Evolutionary conservation across 345 rosid genomes (phyloP).

Genomic region (Lepidium aucheri): DNA sequence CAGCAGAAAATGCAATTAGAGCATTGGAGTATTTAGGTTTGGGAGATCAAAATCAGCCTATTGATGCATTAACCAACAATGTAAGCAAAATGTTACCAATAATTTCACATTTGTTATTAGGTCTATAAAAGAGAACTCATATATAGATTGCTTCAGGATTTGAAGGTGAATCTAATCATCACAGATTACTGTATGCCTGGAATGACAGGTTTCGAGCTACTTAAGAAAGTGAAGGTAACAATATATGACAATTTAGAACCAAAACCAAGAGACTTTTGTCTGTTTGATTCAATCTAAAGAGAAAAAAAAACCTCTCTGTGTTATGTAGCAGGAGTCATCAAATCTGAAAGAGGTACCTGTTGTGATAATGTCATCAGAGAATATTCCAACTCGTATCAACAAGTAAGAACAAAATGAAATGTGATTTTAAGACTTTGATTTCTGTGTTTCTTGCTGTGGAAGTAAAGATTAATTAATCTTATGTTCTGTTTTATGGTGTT

Average conservation of each 20-base stretch:
- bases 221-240: constrained; percentile 74
- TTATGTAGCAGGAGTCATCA: constrained; percentile 60
- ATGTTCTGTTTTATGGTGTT: not conserved
- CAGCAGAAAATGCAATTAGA: constrained; percentile 66
- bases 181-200: constrained; percentile 96
- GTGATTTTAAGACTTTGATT: not conserved
- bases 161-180: constrained; percentile 66
- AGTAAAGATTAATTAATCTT: not conserved
- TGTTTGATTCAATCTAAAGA: not conserved
- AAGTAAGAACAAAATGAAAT: constrained; percentile 34
- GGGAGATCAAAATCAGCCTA: constrained; percentile 37
- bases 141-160: constrained; percentile 26
- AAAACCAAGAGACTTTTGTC: not conserved
- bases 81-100: constrained; percentile 8
- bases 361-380: constrained; percentile 83
- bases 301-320: not conserved
- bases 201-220: constrained; percentile 86
- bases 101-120: not conserved
- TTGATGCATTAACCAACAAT: constrained; percentile 1
- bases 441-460: not conserved
- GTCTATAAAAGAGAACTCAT: not conserved
- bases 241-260: not conserved
- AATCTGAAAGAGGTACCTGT: constrained; percentile 70
- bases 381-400: constrained; percentile 58
- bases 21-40: constrained; percentile 76